A percentile compares a stretch with the other conserved stretches of the same genome.
These are phyloP conservation scores for Kwoniella pini DNA, from an alignment of 768 basidiomycete genomes.

Conservation along the genomic window DNA sequence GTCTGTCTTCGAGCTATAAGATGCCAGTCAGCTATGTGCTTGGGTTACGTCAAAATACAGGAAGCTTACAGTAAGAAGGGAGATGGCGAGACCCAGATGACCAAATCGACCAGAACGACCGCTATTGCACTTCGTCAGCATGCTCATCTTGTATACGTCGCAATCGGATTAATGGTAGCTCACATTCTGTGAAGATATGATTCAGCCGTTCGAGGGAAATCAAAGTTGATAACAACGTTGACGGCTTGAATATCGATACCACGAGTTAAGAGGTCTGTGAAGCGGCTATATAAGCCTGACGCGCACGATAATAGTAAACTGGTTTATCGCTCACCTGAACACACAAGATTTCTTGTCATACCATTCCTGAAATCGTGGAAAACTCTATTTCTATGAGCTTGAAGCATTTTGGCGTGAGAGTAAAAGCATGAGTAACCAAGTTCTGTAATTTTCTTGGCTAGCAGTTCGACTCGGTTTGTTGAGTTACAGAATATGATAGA, in stretches of 20 bases:
- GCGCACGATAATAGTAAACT: no score
- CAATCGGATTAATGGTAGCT: slow-evolving; percentile 2
- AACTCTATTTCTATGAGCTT: slow-evolving; percentile 96
- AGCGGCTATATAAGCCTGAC: no score
- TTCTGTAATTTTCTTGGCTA: slow-evolving; percentile 99
- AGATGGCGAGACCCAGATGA: slow-evolving; percentile 94
- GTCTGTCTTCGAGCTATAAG: slow-evolving; percentile 81
- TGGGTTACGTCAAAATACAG: neutral
- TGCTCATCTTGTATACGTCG: neutral
- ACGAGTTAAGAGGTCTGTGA: slow-evolving; percentile 83
- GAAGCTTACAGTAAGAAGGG: slow-evolving; percentile 72
- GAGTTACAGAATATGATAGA: slow-evolving; percentile 99
- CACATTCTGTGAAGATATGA: slow-evolving; percentile 94
- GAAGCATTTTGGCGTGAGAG: slow-evolving; percentile 99
- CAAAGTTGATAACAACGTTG: slow-evolving; percentile 99
- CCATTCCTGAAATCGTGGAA: slow-evolving; percentile 99
- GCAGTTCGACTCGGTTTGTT: slow-evolving; percentile 97
- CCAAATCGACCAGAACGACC: slow-evolving; percentile 97
- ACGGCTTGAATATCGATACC: slow-evolving; percentile 99
- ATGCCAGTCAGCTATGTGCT: neutral
- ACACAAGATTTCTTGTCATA: slow-evolving; percentile 97
- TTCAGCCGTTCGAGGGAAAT: slow-evolving; percentile 98
- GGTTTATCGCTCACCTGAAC: slow-evolving; percentile 58
- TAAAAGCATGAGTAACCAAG: slow-evolving; percentile 99
- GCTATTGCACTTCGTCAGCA: slow-evolving; percentile 14